phyloP scores from a whole-genome alignment of 768 basidiomycete species.

The Trametes cingulata region DNA sequence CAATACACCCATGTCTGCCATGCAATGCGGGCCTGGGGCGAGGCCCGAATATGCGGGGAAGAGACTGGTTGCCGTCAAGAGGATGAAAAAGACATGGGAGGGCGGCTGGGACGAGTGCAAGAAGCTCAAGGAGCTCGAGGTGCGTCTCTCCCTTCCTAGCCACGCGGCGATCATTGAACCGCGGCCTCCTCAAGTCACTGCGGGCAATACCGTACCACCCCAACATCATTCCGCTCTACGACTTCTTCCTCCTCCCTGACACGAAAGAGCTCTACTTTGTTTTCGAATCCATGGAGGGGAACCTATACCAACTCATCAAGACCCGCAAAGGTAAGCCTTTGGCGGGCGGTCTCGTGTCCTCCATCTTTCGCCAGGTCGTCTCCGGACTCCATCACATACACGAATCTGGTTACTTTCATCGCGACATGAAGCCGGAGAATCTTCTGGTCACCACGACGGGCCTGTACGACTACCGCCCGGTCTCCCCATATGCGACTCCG shows the following conservation, averaged over 20 bases:
- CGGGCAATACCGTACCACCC: conserved; percentile 93
- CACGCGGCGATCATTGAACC: conserved; percentile 16
- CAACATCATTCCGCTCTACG: conserved; percentile 98
- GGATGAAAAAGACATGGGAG: conserved; percentile 98
- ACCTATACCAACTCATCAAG: conserved; percentile 98
- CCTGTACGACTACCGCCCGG: conserved; percentile 84
- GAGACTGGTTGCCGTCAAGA: conserved; percentile 93
- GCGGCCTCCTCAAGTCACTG: conserved; percentile 64
- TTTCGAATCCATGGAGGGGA: conserved; percentile 99
- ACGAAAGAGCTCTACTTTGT: conserved; percentile 98
- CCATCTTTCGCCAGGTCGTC: conserved; percentile 91
- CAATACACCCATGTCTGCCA: conserved; percentile 87
- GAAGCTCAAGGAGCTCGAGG: conserved; percentile 93
- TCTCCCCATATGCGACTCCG: conserved; percentile 66
- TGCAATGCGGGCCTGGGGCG: conserved; percentile 93
- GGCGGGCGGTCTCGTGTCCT: conserved; percentile 94
- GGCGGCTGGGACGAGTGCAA: conserved; percentile 98
- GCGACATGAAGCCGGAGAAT: conserved; percentile 99
- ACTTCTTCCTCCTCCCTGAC: conserved; percentile 96
- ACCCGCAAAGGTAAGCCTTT: conserved; percentile 92
- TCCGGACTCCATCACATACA: conserved; percentile 93
- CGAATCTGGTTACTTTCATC: conserved; percentile 91
- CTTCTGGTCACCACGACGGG: conserved; percentile 98
- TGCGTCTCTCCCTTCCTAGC: conserved; percentile 39
- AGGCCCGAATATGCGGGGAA: conserved; percentile 94